Conservation (phyloP, 2,329 filamentous ascomycete genomes). For the Ceratocystis cacaofunesta region DNA sequence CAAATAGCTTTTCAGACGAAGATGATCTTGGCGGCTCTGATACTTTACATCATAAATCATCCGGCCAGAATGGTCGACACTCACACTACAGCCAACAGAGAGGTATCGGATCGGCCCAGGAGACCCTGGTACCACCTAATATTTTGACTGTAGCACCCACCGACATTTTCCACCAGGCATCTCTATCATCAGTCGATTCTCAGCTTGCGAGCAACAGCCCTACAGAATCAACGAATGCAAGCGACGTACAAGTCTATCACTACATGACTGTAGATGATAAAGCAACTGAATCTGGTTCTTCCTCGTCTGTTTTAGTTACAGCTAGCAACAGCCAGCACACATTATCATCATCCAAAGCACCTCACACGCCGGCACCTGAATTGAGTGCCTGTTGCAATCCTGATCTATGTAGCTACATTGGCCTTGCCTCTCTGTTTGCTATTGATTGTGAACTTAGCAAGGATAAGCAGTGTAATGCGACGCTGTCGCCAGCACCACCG, state of each 20-base stretch:
- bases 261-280: background rate
- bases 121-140: background rate
- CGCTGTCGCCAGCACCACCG: background rate
- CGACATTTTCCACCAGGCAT: background rate
- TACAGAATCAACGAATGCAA: background rate
- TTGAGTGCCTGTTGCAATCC: background rate
- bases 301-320: background rate
- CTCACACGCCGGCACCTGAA: background rate
- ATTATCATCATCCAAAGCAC: background rate
- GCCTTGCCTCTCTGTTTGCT: background rate
- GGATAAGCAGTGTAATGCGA: background rate
- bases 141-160: background rate
- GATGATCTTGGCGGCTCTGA: slow-evolving; percentile 22
- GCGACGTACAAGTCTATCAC: background rate
- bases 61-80: background rate
- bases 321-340: background rate
- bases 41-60: no score
- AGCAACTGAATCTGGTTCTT: background rate
- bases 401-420: background rate
- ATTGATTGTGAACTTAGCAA: background rate
- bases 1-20: slow-evolving; percentile 34
- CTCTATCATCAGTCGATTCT: background rate
- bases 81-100: background rate
- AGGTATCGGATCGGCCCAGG: background rate
- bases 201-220: background rate